A percentile compares a stretch with the other conserved stretches of the same genome.
Conservation (phyloP, 1,284 basidiomycete genomes). For the Ceratobasidium sp. region DNA sequence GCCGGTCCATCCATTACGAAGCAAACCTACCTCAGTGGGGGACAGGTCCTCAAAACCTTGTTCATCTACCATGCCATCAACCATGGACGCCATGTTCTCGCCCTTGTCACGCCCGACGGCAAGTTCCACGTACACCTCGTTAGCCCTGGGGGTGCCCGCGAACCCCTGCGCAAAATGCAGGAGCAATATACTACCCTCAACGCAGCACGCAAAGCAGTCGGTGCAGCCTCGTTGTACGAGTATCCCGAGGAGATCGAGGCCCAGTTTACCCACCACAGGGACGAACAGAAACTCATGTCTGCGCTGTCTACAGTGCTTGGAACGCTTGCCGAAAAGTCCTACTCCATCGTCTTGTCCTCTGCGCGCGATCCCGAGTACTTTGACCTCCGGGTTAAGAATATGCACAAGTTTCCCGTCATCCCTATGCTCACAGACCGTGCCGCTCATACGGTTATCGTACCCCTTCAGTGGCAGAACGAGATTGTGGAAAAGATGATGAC, state of each 20-base stretch:
- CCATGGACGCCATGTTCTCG: conserved; percentile 86
- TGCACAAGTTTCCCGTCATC: conserved; percentile 86
- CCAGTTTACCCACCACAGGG: conserved; percentile 78
- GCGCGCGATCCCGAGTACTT: conserved; percentile 86
- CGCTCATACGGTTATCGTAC: conserved; percentile 70
- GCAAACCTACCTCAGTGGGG: conserved; percentile 78
- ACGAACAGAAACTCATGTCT: conserved; percentile 80
- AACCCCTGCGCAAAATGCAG: conserved; percentile 78
- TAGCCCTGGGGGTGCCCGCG: conserved; percentile 84
- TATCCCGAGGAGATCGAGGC: conserved; percentile 80
- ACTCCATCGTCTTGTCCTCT: conserved; percentile 85
- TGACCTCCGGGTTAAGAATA: conserved; percentile 73
- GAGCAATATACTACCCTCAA: conserved; percentile 72
- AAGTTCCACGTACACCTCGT: conserved; percentile 85
- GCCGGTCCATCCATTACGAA: conserved; percentile 64
- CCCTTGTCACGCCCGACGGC: conserved; percentile 81
- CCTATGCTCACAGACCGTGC: conserved; percentile 80
- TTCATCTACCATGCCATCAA: conserved; percentile 86
- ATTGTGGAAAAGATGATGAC: conserved; percentile 81
- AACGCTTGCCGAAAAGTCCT: conserved; percentile 66
- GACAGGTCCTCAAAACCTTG: conserved; percentile 77
- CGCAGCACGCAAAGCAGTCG: conserved; percentile 48
- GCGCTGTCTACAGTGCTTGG: conserved; percentile 89
- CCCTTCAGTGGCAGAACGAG: conserved; percentile 78
- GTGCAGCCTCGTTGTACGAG: conserved; percentile 54